These are phyloP conservation scores for Saccharomycopsis schoenii DNA, from an alignment of 805 yeast genomes.

Conservation along the genomic window DNA sequence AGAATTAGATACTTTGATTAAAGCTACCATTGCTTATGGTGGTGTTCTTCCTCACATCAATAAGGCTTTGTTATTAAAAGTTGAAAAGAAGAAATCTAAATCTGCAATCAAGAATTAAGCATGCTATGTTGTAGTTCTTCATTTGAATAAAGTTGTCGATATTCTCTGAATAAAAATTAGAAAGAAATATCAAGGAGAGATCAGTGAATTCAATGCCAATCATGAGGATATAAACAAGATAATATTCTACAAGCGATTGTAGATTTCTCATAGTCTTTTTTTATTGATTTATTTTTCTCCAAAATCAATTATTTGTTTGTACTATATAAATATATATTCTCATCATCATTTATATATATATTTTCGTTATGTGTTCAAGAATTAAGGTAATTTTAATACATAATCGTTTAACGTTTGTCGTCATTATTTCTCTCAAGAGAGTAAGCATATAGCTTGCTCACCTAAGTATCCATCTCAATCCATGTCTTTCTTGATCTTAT, in stretches of 20 bases:
- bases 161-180: not conserved
- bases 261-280: not conserved
- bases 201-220: not conserved
- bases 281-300: not conserved
- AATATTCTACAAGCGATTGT: not conserved
- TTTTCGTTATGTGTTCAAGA: not conserved
- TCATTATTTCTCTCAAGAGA: not conserved
- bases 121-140: not conserved
- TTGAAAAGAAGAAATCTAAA: conserved; percentile 44
- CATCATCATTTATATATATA: not conserved
- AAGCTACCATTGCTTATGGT: conserved; percentile 95
- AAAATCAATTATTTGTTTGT: not conserved
- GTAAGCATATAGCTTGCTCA: not conserved
- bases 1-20: conserved; percentile 86
- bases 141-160: not conserved
- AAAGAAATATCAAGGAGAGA: too few relatives aligned
- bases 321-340: conserved; percentile 1
- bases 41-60: conserved; percentile 96
- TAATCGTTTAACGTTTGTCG: not conserved
- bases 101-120: not conserved
- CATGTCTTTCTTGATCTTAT: conserved; percentile 53
- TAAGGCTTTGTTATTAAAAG: conserved; percentile 69
- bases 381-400: not conserved
- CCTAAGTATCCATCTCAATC: not conserved
- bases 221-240: too few relatives aligned